Evolutionary conservation across 495 filamentous ascomycete species (phyloP), one percentile per base, ranked within the genome.

Genomic region (Aspergillus sparsus): DNA sequence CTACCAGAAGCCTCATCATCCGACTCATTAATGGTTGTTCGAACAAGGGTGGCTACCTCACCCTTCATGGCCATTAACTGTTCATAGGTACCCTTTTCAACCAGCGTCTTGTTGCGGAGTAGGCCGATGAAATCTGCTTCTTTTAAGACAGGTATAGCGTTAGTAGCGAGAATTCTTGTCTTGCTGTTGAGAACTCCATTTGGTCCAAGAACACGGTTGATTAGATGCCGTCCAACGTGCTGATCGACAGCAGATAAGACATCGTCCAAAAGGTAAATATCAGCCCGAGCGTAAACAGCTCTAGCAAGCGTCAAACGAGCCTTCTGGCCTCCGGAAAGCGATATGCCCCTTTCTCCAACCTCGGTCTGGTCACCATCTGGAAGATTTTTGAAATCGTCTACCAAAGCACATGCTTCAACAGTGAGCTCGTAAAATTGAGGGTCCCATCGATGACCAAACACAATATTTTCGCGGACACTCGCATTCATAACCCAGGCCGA

Each of bases 401-500:
- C 64, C 34, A 99, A 78, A 55, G 95, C 95, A 68, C 95, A 99
- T 18, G 95, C 95, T 71, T 95, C 89, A 5, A 99, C 82, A 2
- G 95, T 97, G 57, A 87, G 86, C 47, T 97, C 91, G 72, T 99
- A 99, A 77, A 99, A 99, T 49, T 84, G 77, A 4, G 94, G 90
- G 75, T 99, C 93, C 81, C 89, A 98, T 42, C 91, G 87, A 75
- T 98, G 91, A 6, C 95, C 95, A 68, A 99, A 99, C 7, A 97
- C 81, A 67, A 99, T 97, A 66, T 99, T 99, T 64, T 99, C 95
- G 55, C 88, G 87, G 32, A 98, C 92, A 49, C 88, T 94, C 7
- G 95, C 93, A 67, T 98, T 99, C 93, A 97, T 98, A 39, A 99
- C 87, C 93, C 95, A 99, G 27, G 92, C 73, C 64, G 89, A 83